These are phyloP conservation scores for Rhynchosporium agropyri DNA, from an alignment of 2,329 filamentous ascomycete species.

Conservation along the genomic window DNA sequence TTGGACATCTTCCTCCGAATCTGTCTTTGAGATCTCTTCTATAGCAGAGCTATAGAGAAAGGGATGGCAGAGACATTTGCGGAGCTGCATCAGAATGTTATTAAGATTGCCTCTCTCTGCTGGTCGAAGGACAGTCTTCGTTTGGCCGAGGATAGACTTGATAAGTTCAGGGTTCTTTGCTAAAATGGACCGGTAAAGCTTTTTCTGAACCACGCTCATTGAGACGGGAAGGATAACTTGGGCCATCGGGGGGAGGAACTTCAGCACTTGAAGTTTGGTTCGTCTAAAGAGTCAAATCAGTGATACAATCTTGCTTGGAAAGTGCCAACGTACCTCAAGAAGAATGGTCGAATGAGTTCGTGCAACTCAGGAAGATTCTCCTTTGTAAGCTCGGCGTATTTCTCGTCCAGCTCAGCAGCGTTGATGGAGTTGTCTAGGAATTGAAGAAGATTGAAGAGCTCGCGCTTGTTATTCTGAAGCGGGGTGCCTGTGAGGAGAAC, in stretches of 20 bases:
- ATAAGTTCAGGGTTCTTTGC: constrained; percentile 89
- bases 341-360: constrained; percentile 75
- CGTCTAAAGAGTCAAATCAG: constrained; percentile 51
- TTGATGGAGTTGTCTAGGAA: constrained; percentile 77
- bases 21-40: constrained; percentile 73
- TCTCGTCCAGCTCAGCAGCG: constrained; percentile 72
- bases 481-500: constrained; percentile 82
- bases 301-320: neutral
- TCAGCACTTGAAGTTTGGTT: constrained; percentile 88
- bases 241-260: constrained; percentile 88
- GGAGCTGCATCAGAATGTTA: constrained; percentile 93
- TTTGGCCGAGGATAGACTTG: constrained; percentile 77
- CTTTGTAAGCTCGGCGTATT: constrained; percentile 77
- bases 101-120: constrained; percentile 79
- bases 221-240: constrained; percentile 96
- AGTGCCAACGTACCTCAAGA: constrained; percentile 49
- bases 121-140: constrained; percentile 59
- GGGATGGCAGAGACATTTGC: constrained; percentile 93
- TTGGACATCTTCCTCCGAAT: constrained; percentile 58
- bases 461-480: constrained; percentile 91
- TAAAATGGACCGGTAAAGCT: constrained; percentile 90
- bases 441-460: constrained; percentile 95
- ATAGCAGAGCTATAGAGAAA: constrained; percentile 92
- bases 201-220: constrained; percentile 92
- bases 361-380: constrained; percentile 83